A percentile compares a stretch with the other conserved stretches of the same genome.
These are phyloP conservation scores for Fusarium begoniae DNA, from an alignment of 2,329 filamentous ascomycete genomes.

Conservation along the genomic window DNA sequence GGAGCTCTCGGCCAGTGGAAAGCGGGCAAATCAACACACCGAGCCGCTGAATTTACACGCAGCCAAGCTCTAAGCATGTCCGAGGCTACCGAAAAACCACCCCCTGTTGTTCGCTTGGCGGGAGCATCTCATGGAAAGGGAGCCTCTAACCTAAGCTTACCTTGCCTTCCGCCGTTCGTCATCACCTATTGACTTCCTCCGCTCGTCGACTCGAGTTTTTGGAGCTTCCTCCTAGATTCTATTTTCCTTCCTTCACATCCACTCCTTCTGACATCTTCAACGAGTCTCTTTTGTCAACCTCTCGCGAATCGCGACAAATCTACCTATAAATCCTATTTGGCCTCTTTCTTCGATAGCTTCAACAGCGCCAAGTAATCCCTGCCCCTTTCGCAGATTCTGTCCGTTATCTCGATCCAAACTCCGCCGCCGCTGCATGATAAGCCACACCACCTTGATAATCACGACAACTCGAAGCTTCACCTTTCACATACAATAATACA, in stretches of 20 bases:
- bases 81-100: constrained; percentile 38
- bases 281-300: background rate
- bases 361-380: constrained; percentile 36
- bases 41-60: constrained; percentile 3
- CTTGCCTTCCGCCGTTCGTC: constrained; percentile 23
- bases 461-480: constrained; percentile 18
- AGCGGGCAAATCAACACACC: constrained; percentile 13
- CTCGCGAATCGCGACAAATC: background rate
- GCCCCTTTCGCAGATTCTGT: constrained; percentile 37
- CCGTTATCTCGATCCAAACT: constrained; percentile 34
- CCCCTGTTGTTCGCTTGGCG: constrained; percentile 38
- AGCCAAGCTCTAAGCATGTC: constrained; percentile 28
- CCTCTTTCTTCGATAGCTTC: constrained; percentile 20
- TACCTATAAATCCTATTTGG: background rate
- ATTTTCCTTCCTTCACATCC: constrained; percentile 39
- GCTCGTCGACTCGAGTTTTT: constrained; percentile 10
- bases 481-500: background rate
- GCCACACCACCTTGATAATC: constrained; percentile 30
- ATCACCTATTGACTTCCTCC: constrained; percentile 26
- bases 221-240: constrained; percentile 18
- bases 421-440: constrained; percentile 34
- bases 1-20: background rate
- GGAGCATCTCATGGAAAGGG: constrained; percentile 34
- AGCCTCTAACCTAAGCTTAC: constrained; percentile 7
- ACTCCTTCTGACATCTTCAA: constrained; percentile 35